Conservation (phyloP, 495 filamentous ascomycete species). For the Neohortaea acidophila region DNA sequence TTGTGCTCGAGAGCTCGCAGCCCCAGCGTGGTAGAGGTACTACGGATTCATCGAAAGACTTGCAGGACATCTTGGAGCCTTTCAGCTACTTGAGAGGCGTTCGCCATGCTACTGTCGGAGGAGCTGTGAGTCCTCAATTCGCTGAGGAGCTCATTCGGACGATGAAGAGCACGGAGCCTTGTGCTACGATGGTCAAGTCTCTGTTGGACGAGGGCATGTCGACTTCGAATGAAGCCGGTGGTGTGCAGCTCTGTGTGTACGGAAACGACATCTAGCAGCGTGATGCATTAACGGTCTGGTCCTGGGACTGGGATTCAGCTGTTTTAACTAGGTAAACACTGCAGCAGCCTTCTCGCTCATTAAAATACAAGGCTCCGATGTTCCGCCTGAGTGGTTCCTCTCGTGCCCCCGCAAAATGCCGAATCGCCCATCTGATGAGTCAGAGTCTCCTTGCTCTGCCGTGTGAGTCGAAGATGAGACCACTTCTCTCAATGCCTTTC, state of each 20-base stretch:
- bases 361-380: too few species aligned
- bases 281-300: too few species aligned
- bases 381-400: too few species aligned
- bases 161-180: constrained; percentile 2
- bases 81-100: constrained; percentile 12
- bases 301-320: too few species aligned
- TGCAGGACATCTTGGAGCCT: constrained; percentile 14
- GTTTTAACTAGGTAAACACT: too few species aligned
- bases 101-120: constrained; percentile 7
- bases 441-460: too few species aligned
- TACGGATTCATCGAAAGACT: constrained; percentile 2
- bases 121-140: constrained; percentile 7
- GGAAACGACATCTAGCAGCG: constrained; percentile 3
- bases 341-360: too few species aligned
- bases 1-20: constrained; percentile 2
- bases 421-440: too few species aligned
- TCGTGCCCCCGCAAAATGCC: too few species aligned
- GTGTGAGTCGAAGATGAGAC: too few species aligned
- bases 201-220: background rate
- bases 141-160: constrained; percentile 3
- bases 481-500: too few species aligned
- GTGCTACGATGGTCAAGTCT: too few species aligned
- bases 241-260: background rate
- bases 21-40: background rate
- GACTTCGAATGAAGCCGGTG: background rate